These are phyloP conservation scores for Exophiala dermatitidis DNA, from an alignment of 2,329 filamentous ascomycete genomes.

Conservation along the genomic window DNA sequence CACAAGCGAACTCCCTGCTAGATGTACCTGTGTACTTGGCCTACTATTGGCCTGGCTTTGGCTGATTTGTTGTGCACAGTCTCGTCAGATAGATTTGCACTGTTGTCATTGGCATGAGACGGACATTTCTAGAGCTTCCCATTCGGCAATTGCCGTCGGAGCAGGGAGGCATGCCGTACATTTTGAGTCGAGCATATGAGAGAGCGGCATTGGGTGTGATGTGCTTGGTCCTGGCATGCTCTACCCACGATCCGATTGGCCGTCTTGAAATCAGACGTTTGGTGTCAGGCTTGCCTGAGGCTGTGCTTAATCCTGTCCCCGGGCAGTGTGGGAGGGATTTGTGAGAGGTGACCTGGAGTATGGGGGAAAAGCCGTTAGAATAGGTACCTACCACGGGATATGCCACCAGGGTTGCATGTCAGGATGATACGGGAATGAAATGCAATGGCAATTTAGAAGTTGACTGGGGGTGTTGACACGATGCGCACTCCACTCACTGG, in stretches of 20 bases:
- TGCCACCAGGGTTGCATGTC: neutral
- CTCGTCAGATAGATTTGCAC: no score
- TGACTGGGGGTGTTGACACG: neutral
- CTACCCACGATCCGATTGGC: neutral
- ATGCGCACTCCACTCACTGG: neutral
- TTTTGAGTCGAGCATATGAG: neutral
- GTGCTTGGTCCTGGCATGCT: neutral
- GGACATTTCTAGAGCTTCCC: no score
- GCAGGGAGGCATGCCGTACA: neutral
- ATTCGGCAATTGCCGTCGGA: no score
- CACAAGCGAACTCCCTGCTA: neutral
- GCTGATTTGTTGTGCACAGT: no score
- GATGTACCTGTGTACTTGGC: neutral
- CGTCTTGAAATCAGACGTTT: neutral
- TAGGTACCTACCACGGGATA: neutral
- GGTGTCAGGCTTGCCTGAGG: neutral
- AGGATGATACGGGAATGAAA: neutral
- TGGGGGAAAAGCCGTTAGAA: neutral
- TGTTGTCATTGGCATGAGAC: no score
- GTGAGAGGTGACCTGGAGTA: neutral
- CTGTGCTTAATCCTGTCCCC: neutral
- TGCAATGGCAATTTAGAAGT: constrained; percentile 3
- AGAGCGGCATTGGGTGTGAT: neutral
- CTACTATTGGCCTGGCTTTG: no score
- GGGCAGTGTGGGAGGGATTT: neutral